Evolutionary conservation across 208 protist species (phyloP).

Genomic region (Porcisia hertigi): DNA sequence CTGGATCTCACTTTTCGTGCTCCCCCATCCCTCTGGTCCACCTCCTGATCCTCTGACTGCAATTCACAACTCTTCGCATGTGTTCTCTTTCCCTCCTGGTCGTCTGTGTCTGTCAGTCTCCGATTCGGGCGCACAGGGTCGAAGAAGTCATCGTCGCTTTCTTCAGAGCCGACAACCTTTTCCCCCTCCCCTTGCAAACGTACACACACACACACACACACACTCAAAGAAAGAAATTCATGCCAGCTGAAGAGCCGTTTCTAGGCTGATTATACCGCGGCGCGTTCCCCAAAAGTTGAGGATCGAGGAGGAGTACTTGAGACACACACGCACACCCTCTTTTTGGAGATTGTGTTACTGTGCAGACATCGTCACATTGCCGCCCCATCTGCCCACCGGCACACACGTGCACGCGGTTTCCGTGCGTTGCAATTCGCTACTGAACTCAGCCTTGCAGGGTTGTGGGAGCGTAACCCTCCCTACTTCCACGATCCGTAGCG

Average conservation of each 20-base stretch:
- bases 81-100: background rate
- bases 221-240: constrained; percentile 4
- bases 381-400: background rate
- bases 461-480: background rate
- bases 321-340: background rate
- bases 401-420: background rate
- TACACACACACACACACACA: background rate
- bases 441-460: background rate
- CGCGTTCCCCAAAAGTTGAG: background rate
- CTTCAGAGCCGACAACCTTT: background rate
- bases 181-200: background rate
- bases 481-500: background rate
- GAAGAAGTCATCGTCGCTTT: background rate
- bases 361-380: background rate
- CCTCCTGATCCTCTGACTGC: background rate
- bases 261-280: background rate
- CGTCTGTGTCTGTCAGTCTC: background rate
- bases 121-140: background rate
- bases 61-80: background rate
- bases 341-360: background rate
- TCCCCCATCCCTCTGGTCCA: background rate
- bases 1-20: too few species aligned
- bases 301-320: background rate
- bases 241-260: background rate
- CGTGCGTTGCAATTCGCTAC: background rate